Evolutionary conservation across 352 stramenopile genomes (phyloP), one percentile per base, ranked within the genome.

Genomic region (Pseudoperonospora humuli): DNA sequence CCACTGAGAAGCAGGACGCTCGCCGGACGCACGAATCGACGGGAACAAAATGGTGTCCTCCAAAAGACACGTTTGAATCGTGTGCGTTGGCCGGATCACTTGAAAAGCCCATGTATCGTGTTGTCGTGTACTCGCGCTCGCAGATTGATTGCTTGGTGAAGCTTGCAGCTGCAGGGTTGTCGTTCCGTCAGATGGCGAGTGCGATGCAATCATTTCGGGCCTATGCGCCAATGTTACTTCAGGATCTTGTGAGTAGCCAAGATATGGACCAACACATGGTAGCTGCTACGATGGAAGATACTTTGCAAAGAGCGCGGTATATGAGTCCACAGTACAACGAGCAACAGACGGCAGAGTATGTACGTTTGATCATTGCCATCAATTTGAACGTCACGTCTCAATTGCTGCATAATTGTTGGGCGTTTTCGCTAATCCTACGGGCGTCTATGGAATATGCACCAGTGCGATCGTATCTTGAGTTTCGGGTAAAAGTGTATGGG

Each of bases 381-480:
- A 84, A 63, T 45, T 39, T 82, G 36, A 53, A 63, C 11, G 50
- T 65, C 26, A 46, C 64, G 6, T 54, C 66, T 14, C 34, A 49
- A 34, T 43, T 82, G 18, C 35, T 86, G 10, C 38, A 43, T 7
- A 39, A 52, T 17, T 64, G 60, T 27, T 82, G 68, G 74, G 59
- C 54, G 8, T 78, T 84, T 35, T 79, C 66, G 1, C 19, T 86
- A 10, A 61, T 62, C 7, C 20, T 86, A 19, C 55, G 61, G 42
- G 43, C 42, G 3, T 54, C 34, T 3, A 49, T 56, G 61, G 56
- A 48, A 17, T 50, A 63, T 19, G 57, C 42, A 11, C 51, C 55
- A 3, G 44, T 67, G 36, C 51, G 62, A 7, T 64, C 67, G 24
- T 70, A 61, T 23, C 33, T 79, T 15, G 64, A 71, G 14, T 66